A percentile compares a stretch with the other conserved stretches of the same genome.
Conservation (phyloP, 1,139 yeast genomes). For the Hyphopichia buzzinii region DNA sequence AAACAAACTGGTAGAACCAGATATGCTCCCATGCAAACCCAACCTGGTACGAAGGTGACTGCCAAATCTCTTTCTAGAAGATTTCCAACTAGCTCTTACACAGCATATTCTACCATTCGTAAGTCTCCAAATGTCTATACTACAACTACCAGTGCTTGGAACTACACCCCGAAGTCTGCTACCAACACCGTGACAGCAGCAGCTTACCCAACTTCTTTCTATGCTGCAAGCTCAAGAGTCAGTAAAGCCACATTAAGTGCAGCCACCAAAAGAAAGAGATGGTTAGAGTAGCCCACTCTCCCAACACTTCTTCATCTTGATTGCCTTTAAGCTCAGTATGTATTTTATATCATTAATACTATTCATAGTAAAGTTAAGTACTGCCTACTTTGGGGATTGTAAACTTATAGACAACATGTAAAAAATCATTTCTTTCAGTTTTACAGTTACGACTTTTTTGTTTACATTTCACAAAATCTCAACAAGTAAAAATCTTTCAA, state of each 20-base stretch:
- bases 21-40: constrained; percentile 89
- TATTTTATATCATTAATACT: not conserved
- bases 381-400: no score
- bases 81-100: constrained; percentile 66
- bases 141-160: constrained; percentile 82
- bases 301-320: no score
- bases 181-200: constrained; percentile 69
- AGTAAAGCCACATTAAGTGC: constrained; percentile 37
- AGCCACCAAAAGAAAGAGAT: constrained; percentile 37
- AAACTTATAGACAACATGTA: no score
- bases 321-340: no score
- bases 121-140: constrained; percentile 49
- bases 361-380: no score
- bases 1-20: constrained; percentile 71
- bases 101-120: constrained; percentile 46
- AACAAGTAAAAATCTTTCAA: not conserved
- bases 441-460: not conserved
- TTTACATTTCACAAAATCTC: not conserved
- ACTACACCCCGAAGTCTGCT: constrained; percentile 62
- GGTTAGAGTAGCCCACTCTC: constrained; percentile 25
- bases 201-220: constrained; percentile 56
- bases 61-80: constrained; percentile 60
- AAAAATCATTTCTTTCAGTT: not conserved
- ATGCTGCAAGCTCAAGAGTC: constrained; percentile 41
- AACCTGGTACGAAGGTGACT: constrained; percentile 72